Evolutionary conservation across 106 monocot genomes (phyloP).

Genomic region (Amphibolis antarctica): DNA sequence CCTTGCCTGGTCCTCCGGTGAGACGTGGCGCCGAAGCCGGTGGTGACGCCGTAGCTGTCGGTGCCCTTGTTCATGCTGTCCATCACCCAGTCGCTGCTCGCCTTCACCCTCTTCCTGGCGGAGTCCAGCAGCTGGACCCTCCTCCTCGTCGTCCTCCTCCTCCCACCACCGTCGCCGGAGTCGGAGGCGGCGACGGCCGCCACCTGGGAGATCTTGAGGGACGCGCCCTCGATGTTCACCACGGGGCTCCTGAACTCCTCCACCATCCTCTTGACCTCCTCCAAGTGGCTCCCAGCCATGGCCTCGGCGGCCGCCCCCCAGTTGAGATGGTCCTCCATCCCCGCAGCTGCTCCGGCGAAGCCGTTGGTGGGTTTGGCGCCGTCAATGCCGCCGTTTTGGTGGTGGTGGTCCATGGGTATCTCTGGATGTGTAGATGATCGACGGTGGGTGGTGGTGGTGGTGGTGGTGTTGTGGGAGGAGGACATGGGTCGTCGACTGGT

Average conservation of each 20-base stretch:
- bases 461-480: not conserved
- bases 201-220: conserved; percentile 36
- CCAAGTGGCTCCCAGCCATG: conserved; percentile 31
- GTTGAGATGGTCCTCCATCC: conserved; percentile 22
- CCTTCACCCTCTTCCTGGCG: conserved; percentile 24
- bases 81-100: conserved; percentile 55
- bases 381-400: not conserved
- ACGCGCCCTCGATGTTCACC: conserved; percentile 38
- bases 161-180: not conserved
- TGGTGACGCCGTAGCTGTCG: conserved; percentile 67
- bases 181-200: conserved; percentile 6
- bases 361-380: conserved; percentile 2
- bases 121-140: conserved; percentile 10
- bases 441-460: no score
- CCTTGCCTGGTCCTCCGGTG: conserved; percentile 58
- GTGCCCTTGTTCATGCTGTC: conserved; percentile 39
- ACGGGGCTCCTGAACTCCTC: conserved; percentile 25
- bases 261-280: conserved; percentile 43
- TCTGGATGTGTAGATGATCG: not conserved
- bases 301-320: conserved; percentile 27
- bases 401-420: not conserved
- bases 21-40: conserved; percentile 64
- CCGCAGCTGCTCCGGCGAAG: not conserved
- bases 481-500: not conserved
- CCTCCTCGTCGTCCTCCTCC: no score